Base-by-base conservation (phyloP, 768 basidiomycete genomes). In the Suillus fuscotomentosus region DNA sequence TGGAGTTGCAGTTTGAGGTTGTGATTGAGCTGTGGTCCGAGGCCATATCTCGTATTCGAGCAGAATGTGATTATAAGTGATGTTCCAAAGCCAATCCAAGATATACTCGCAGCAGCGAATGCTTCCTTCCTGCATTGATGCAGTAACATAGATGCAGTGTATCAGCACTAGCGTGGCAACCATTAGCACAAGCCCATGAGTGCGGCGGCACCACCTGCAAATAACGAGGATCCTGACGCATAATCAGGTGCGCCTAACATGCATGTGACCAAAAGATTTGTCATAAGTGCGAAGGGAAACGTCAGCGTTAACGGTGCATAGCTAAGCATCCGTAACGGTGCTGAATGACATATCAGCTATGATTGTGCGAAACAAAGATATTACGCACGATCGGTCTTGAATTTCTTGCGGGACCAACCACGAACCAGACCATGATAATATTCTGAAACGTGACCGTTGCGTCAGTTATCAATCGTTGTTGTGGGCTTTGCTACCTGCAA, bases 221-320 rank as follows among this genome's bases (percentile, higher is more conserved):
- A 79, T 17, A 96, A 68, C 1, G 91, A 87, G 22, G 91, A 90
- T 14, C 88, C 82, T 8, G 94, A 80, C 0, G 94, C 92, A 69
- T 90, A 84, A 54, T 87, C 75, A 0, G 93, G 92, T 31, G 88
- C 86, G 17, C 75, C 73, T 24, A 94, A 77, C 0, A 90, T 89
- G 75, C 94, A 91, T 2, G 93, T 90, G 22, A 94, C 91, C 68
- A 96, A 92, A 22, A 98, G 76, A 74, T 96, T 97, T 5, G 94
- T 91, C 42, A 85, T 78, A 36, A 96, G 79, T 15, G 93, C 88
- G 67, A 93, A 91, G 6, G 94, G 91, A 67, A 95, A 83, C 0
- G 92, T 91, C 65, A 95, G 79, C 1, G 89, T 91, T 59, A 93
- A 79, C 20, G 94, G 90, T 14, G 91, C 85, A 36, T 85, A 76